phyloP scores from a whole-genome alignment of 129 eudicot species.

The Flaveria linearis region DNA sequence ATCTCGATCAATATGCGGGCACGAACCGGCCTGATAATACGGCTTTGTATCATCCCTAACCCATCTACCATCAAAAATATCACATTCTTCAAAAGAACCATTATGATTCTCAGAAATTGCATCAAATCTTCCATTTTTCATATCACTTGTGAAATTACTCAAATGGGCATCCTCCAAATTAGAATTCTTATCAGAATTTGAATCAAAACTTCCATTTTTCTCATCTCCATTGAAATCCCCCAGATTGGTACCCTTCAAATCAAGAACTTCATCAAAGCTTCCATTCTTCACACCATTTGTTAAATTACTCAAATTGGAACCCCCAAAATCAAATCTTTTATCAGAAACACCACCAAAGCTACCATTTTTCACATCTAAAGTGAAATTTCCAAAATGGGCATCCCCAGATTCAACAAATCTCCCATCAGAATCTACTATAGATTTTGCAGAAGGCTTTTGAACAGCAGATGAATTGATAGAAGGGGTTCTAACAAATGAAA shows the following conservation, averaged over 20 bases:
- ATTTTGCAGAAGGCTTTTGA: slow-evolving; percentile 32
- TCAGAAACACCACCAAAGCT: slow-evolving; percentile 30
- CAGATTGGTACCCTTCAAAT: slow-evolving; percentile 38
- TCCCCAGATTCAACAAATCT: slow-evolving; percentile 19
- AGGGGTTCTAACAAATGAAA: slow-evolving; percentile 41
- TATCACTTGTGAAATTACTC: slow-evolving; percentile 39
- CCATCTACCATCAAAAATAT: slow-evolving; percentile 88
- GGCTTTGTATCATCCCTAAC: slow-evolving; percentile 78
- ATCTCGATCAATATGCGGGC: slow-evolving; percentile 72
- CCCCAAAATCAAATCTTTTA: slow-evolving; percentile 19
- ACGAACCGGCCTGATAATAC: slow-evolving; percentile 79
- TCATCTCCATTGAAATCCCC: slow-evolving; percentile 37
- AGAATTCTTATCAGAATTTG: slow-evolving; percentile 21
- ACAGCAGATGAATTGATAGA: slow-evolving; percentile 31
- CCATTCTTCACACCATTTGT: slow-evolving; percentile 25
- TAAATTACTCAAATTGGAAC: slow-evolving; percentile 44
- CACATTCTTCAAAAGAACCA: slow-evolving; percentile 51
- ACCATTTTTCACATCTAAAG: slow-evolving; percentile 22
- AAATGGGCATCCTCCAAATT: slow-evolving; percentile 39
- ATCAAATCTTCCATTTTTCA: slow-evolving; percentile 39
- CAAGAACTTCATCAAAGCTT: slow-evolving; percentile 31
- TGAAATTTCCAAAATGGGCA: slow-evolving; percentile 45
- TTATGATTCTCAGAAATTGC: slow-evolving; percentile 15
- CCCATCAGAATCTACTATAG: slow-evolving; percentile 10
- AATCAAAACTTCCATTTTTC: slow-evolving; percentile 35